Conservation (phyloP, 495 filamentous ascomycete genomes). For the Mytilinidion resinicola region DNA sequence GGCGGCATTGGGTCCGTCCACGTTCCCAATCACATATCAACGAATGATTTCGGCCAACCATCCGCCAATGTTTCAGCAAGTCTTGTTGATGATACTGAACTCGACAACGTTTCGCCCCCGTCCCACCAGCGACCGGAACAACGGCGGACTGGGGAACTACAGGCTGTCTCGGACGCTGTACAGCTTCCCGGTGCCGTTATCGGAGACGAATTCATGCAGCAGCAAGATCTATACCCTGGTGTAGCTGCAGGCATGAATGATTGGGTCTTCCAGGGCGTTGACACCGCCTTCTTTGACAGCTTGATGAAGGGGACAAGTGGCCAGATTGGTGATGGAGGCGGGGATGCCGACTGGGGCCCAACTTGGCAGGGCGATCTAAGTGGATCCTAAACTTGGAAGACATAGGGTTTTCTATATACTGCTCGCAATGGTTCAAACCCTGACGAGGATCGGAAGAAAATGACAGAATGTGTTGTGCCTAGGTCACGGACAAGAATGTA, state of each 20-base stretch:
- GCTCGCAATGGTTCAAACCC: no score
- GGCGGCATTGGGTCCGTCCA: not conserved
- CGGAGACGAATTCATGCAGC: not conserved
- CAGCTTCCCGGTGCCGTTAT: not conserved
- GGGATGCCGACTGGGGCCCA: not conserved
- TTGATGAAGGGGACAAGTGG: not conserved
- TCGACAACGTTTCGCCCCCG: not conserved
- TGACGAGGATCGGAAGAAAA: no score
- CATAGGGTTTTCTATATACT: no score
- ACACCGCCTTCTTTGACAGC: constrained; percentile 10
- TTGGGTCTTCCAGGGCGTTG: constrained; percentile 7
- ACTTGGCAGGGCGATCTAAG: not conserved
- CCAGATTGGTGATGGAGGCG: not conserved
- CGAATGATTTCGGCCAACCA: not conserved
- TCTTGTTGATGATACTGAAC: not conserved
- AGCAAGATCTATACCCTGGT: not conserved
- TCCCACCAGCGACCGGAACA: not conserved
- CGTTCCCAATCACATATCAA: not conserved
- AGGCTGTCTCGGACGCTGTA: not conserved
- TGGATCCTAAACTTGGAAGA: no score
- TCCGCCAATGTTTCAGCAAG: not conserved
- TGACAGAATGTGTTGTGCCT: no score
- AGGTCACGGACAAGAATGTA: no score
- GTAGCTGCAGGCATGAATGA: not conserved
- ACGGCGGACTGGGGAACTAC: not conserved